Conservation (phyloP, 768 basidiomycete species). For the Rhodotorula paludigena region DNA sequence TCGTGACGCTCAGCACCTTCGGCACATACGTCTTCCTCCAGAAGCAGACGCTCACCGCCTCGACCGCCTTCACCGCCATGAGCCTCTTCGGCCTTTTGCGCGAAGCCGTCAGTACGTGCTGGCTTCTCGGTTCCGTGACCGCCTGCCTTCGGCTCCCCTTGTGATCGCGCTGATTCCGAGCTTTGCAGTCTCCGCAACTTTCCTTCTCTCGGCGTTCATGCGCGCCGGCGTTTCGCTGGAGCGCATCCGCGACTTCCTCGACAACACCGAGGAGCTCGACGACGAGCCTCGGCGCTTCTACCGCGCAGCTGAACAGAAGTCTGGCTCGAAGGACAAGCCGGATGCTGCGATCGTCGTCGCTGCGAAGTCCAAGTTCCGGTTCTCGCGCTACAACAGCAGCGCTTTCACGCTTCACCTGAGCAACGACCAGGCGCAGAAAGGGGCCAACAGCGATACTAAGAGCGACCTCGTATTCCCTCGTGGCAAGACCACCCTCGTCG, state of each 20-base stretch:
- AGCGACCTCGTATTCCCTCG: conserved; percentile 56
- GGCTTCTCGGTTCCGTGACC: too few relatives aligned
- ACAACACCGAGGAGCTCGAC: conserved; percentile 47
- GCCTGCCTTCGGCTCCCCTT: too few relatives aligned
- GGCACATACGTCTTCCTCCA: conserved; percentile 37
- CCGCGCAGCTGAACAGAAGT: too few relatives aligned
- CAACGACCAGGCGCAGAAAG: conserved; percentile 48
- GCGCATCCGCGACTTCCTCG: conserved; percentile 47
- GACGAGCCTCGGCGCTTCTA: background rate
- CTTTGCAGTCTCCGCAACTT: conserved; percentile 34
- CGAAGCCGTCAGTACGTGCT: conserved; percentile 33
- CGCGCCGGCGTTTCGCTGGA: conserved; percentile 43
- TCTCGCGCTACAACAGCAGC: conserved; percentile 15
- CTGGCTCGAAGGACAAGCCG: background rate
- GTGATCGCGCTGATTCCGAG: too few relatives aligned
- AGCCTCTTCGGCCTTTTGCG: conserved; percentile 47
- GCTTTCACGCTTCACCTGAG: conserved; percentile 1
- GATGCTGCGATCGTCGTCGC: conserved; percentile 12
- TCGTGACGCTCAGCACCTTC: conserved; percentile 38
- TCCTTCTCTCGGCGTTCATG: conserved; percentile 35
- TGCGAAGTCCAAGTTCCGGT: conserved; percentile 14
- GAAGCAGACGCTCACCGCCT: conserved; percentile 41
- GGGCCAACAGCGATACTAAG: too few relatives aligned
- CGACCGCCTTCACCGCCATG: conserved; percentile 49
- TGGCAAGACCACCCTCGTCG: conserved; percentile 56